Evolutionary conservation across 192 early-diverging fungal genomes (phyloP).

Genomic region (Helicostylum pulchrum): DNA sequence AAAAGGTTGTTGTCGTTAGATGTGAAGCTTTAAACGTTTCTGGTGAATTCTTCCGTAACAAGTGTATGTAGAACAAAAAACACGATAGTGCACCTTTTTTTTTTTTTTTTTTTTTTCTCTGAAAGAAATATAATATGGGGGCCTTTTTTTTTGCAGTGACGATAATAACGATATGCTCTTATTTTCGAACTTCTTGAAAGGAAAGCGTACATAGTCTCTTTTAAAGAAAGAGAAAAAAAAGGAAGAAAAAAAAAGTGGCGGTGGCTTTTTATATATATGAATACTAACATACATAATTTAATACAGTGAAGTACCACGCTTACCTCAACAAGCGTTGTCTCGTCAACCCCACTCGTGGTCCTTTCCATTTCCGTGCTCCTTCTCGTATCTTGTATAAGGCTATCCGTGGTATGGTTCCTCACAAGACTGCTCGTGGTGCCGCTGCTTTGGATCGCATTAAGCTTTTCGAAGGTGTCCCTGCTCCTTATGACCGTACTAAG

Average conservation of each 20-base stretch:
- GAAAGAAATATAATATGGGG: neutral
- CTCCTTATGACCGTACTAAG: constrained; percentile 96
- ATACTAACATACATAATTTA: neutral
- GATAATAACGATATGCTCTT: no score
- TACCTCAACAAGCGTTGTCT: constrained; percentile 98
- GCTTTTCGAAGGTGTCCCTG: constrained; percentile 98
- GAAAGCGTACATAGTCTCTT: no score
- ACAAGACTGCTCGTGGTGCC: constrained; percentile 98
- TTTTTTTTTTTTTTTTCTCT: no score
- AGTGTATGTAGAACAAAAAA: constrained; percentile 66
- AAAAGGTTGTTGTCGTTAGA: constrained; percentile 95
- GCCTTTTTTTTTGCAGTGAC: neutral
- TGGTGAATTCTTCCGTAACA: constrained; percentile 99
- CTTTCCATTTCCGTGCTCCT: constrained; percentile 99
- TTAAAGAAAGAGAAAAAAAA: no score
- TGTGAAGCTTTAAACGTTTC: constrained; percentile 99
- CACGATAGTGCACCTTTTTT: neutral
- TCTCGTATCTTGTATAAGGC: constrained; percentile 96
- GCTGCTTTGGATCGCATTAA: constrained; percentile 95
- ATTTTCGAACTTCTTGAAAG: no score
- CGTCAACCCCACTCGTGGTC: constrained; percentile 94
- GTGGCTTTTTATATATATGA: no score
- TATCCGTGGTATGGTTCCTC: constrained; percentile 98
- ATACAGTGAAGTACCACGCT: constrained; percentile 86
- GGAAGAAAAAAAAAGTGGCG: no score